These are phyloP conservation scores for Dothistroma pini DNA, from an alignment of 2,329 filamentous ascomycete species.

Conservation along the genomic window DNA sequence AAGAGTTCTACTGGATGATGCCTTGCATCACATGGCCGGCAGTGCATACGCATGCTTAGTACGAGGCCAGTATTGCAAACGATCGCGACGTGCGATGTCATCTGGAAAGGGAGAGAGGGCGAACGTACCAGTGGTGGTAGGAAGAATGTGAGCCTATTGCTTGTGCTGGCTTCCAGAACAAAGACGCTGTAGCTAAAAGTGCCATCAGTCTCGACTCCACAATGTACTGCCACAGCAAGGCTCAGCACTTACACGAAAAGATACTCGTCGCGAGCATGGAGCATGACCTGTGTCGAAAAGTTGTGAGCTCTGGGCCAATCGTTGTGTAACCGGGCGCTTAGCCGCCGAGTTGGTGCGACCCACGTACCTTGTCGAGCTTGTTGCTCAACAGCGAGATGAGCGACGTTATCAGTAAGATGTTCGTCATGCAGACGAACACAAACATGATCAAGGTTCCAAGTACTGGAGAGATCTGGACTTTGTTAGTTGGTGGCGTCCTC, in stretches of 20 bases:
- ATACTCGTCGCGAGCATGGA: slow-evolving; percentile 68
- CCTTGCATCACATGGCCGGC: slow-evolving; percentile 13
- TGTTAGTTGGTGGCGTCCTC: slow-evolving; percentile 16
- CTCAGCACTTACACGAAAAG: slow-evolving; percentile 62
- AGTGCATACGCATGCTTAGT: slow-evolving; percentile 9
- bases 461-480: slow-evolving; percentile 42
- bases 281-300: slow-evolving; percentile 46
- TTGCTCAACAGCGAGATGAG: slow-evolving; percentile 32
- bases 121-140: slow-evolving; percentile 43
- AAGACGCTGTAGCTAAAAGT: slow-evolving; percentile 49
- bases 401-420: slow-evolving; percentile 74
- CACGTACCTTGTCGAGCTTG: slow-evolving; percentile 26
- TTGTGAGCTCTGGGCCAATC: slow-evolving; percentile 32
- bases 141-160: slow-evolving; percentile 48
- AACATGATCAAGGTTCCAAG: slow-evolving; percentile 56
- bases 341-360: slow-evolving; percentile 6
- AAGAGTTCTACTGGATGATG: background rate
- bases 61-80: background rate
- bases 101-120: background rate
- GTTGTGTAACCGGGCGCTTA: slow-evolving; percentile 27
- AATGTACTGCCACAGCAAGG: slow-evolving; percentile 37
- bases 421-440: slow-evolving; percentile 71
- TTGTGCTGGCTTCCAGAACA: slow-evolving; percentile 51
- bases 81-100: background rate
- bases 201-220: slow-evolving; percentile 20